These are phyloP conservation scores for Drechslerella coelobrocha DNA, from an alignment of 2,329 filamentous ascomycete genomes.

Conservation along the genomic window DNA sequence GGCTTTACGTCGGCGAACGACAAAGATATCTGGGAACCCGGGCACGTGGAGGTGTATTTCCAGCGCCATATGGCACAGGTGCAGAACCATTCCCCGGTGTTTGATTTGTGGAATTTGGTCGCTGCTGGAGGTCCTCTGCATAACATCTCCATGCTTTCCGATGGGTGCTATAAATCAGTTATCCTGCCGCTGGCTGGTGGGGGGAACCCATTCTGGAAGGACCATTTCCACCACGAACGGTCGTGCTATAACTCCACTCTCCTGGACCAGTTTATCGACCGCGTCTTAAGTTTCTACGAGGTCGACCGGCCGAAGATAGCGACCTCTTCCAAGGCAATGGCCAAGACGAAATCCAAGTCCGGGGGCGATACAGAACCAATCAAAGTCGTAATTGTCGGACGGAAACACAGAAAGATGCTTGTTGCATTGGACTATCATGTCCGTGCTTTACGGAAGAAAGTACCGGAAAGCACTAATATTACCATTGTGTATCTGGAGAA, in stretches of 20 bases:
- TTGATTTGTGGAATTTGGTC: constrained; percentile 53
- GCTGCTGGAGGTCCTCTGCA: constrained; percentile 52
- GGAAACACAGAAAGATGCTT: too few relatives aligned
- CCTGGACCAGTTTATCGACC: constrained; percentile 47
- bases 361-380: too few relatives aligned
- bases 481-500: constrained; percentile 52
- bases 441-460: too few relatives aligned
- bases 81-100: constrained; percentile 47
- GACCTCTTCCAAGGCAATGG: too few relatives aligned
- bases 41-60: constrained; percentile 20
- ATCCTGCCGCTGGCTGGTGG: constrained; percentile 55
- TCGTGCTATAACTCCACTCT: constrained; percentile 44
- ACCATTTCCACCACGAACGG: constrained; percentile 47
- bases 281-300: constrained; percentile 33
- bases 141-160: constrained; percentile 51
- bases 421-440: too few relatives aligned
- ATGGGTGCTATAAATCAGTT: constrained; percentile 53
- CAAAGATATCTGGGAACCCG: constrained; percentile 15
- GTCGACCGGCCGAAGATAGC: constrained; percentile 11
- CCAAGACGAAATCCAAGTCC: too few relatives aligned
- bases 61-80: constrained; percentile 27
- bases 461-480: too few relatives aligned
- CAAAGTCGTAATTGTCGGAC: too few relatives aligned
- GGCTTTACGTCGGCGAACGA: neutral
- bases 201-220: constrained; percentile 55